Conservation (phyloP, 306 rosid genomes). For the Gastrolobium bilobum region DNA sequence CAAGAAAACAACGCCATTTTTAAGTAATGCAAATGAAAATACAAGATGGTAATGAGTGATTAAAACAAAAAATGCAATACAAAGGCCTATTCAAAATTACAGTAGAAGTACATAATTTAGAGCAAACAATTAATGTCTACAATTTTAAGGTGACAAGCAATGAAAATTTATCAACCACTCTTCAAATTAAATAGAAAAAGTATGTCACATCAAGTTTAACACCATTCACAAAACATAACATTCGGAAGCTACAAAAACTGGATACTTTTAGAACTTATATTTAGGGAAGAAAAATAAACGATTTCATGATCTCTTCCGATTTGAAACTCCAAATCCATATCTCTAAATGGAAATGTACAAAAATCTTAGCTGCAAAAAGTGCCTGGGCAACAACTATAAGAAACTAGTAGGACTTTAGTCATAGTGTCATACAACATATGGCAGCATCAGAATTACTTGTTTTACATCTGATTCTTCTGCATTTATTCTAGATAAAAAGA, state of each 20-base stretch:
- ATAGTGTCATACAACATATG: not conserved
- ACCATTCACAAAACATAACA: conserved; percentile 19
- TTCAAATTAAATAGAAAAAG: conserved; percentile 18
- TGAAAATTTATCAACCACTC: conserved; percentile 2
- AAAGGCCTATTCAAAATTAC: conserved; percentile 15
- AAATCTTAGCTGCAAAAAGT: conserved; percentile 10
- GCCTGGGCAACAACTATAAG: conserved; percentile 21
- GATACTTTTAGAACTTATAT: conserved; percentile 12
- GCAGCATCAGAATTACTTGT: conserved; percentile 35
- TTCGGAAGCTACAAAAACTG: conserved; percentile 16
- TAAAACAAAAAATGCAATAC: conserved; percentile 27
- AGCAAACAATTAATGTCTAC: conserved; percentile 9
- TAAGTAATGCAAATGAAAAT: conserved; percentile 5
- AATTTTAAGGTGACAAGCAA: not conserved
- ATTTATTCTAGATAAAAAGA: conserved; percentile 8
- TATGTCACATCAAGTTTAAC: not conserved
- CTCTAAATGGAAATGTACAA: conserved; percentile 28
- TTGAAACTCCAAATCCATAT: conserved; percentile 23
- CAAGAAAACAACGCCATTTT: conserved; percentile 20
- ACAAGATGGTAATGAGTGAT: not conserved
- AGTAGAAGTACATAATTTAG: not conserved
- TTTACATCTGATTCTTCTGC: conserved; percentile 15
- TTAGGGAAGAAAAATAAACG: not conserved
- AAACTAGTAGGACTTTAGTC: conserved; percentile 27
- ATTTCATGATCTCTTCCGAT: conserved; percentile 22